Base-by-base conservation (phyloP, 306 rosid genomes). In the Cercis canadensis region DNA sequence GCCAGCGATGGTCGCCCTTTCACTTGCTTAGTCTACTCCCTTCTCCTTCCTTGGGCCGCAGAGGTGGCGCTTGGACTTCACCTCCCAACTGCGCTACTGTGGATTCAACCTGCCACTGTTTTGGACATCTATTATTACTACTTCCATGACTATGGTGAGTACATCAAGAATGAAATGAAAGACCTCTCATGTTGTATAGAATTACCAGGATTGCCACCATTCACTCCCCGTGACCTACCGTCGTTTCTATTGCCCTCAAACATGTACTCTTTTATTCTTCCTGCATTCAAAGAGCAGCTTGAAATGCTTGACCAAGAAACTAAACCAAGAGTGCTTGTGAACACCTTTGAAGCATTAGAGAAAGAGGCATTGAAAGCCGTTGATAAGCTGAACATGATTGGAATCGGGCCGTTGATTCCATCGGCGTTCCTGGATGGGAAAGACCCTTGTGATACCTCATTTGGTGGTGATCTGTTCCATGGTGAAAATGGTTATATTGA, bases 381-480 rank as follows among this genome's bases (percentile, higher is more conserved):
- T 12, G 43, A 45, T 33, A 40, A 21, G n/a, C 5, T 63, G n/a
- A 45, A 18, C 3, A 14, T 77, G 72, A 55, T 85, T 0, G 78
- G 83, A 0, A 54, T 92, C 6, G 96, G 97, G 3, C 96, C 97
- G 4, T 62, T 92, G 79, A 69, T 85, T 62, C 91, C 89, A 1
- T 82, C 88, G 0, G 77, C 75, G 0, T 81, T 81, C 34, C 36
- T 78, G 19, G 89, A 83, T 8, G 78, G 68, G 1, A 60, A 56
- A 11, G 70, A 78, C 39, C 79, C 78, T 5, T 4, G 4, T 0
- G 97, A 83, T 56, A 78, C 65, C 2, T 69, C 78, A 0, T 79
- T 75, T 41, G 82, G 90, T 0, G 87, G 79, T 0, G 94, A 88
- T 40, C 14, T 81, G 5, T 55, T 75, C 24, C 37, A 62, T 6